Evolutionary conservation across 768 basidiomycete genomes (phyloP), one percentile per base, ranked within the genome.

Genomic region (Agaricus bisporus): DNA sequence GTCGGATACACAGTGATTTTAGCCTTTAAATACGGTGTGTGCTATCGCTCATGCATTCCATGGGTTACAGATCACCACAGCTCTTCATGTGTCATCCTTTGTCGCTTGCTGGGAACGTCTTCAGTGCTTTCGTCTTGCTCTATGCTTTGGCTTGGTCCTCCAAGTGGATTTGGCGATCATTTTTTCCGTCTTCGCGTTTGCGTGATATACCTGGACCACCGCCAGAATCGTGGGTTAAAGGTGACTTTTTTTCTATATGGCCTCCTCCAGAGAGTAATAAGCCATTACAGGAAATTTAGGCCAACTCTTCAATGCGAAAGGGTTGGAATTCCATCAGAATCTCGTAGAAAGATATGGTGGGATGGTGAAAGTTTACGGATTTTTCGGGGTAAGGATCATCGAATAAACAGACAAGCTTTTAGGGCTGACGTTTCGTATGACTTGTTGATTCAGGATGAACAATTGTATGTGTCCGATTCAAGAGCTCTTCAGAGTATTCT

Each of bases 401-500:
- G 7, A 26, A 10, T 2, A 14, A 26, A 10, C 5, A 25, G 44
- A 45, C 2, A 45, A 45, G 6, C 12, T 11, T 15, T 3, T 5
- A 11, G 10, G 32, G 6, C 9, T 25, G 14, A 52, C 38, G 25
- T 3, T 36, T 15, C 9, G 18, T 22, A 22, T 15, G 38, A 28
- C 9, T 14, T 15, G 10, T 17, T 42, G 20, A 28, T 25, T 22
- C 54, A 79, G 77, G 73, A 76, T 49, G 73, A 74, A 54, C 73
- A 77, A 60, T 63, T 81, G 2, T 79, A 78, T 55, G 66, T 81
- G 5, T 72, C 67, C 47, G 79, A 82, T 58, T 76, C 79, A 1
- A 64, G 62, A 12, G 79, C 80, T 1, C 60, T 81, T 20, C 74
- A 78, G 37, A 71, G 67, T 28, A 75, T 81, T 38, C 58, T 78